phyloP scores from a whole-genome alignment of 176 grass and related monocot species.

The Rhipidocladum racemiflorum region DNA sequence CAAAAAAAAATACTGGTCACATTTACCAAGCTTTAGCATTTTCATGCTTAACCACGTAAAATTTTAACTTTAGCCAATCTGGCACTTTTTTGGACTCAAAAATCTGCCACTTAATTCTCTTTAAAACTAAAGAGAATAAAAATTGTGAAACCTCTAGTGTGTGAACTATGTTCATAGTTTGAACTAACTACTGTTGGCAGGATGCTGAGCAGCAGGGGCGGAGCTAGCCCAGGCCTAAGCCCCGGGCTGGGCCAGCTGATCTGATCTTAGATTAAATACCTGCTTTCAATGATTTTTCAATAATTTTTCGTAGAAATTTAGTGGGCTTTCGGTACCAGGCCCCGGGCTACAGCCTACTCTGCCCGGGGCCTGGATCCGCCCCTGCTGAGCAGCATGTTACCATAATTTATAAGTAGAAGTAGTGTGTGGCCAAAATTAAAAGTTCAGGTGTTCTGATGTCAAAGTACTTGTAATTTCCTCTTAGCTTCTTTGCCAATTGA shows the following conservation, averaged over 20 bases:
- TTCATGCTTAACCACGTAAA: neutral
- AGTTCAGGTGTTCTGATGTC: neutral
- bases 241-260: too few relatives aligned
- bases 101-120: neutral
- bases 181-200: neutral
- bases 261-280: too few relatives aligned
- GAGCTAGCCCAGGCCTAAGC: too few relatives aligned
- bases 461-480: neutral
- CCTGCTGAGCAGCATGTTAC: neutral
- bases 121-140: neutral
- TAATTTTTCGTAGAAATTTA: too few relatives aligned
- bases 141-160: neutral
- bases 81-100: neutral
- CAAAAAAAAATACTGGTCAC: neutral
- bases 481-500: neutral
- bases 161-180: neutral
- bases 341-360: too few relatives aligned
- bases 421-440: neutral
- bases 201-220: neutral
- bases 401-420: neutral
- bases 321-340: too few relatives aligned
- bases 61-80: neutral
- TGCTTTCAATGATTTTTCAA: too few relatives aligned
- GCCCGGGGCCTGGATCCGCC: too few relatives aligned
- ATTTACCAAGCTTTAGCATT: neutral